phyloP scores from a whole-genome alignment of 345 rosid genomes.

The Garcia nutans region DNA sequence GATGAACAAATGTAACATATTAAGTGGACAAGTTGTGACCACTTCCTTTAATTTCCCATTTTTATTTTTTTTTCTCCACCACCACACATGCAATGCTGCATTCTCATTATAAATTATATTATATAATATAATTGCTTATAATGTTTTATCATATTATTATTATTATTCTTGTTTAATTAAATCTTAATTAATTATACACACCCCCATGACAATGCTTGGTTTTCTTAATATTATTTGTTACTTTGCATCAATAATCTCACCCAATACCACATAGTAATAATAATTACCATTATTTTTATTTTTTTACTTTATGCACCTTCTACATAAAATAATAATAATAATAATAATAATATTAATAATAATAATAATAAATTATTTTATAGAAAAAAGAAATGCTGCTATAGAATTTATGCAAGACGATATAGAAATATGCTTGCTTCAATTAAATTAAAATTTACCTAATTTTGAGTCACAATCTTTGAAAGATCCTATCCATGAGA shows the following conservation, averaged over 20 bases:
- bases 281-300: neutral
- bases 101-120: neutral
- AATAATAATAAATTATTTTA: too few relatives aligned
- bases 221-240: constrained; percentile 19
- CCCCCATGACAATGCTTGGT: constrained; percentile 35
- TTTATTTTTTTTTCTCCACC: constrained; percentile 1
- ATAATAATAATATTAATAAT: neutral
- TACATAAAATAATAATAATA: neutral
- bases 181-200: constrained; percentile 15
- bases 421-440: constrained; percentile 15
- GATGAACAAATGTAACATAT: neutral
- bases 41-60: constrained; percentile 13
- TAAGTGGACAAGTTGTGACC: constrained; percentile 29
- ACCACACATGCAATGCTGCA: constrained; percentile 37
- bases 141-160: neutral
- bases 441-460: constrained; percentile 21
- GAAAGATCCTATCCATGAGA: constrained; percentile 24
- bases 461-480: constrained; percentile 17
- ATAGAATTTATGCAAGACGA: constrained; percentile 26
- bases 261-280: neutral
- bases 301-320: neutral
- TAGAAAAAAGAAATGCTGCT: neutral
- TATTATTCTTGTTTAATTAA: constrained; percentile 11
- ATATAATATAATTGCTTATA: neutral
- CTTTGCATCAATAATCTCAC: constrained; percentile 32